phyloP scores from a whole-genome alignment of 495 filamentous ascomycete genomes.

The Aspergillus carlsbadensis region DNA sequence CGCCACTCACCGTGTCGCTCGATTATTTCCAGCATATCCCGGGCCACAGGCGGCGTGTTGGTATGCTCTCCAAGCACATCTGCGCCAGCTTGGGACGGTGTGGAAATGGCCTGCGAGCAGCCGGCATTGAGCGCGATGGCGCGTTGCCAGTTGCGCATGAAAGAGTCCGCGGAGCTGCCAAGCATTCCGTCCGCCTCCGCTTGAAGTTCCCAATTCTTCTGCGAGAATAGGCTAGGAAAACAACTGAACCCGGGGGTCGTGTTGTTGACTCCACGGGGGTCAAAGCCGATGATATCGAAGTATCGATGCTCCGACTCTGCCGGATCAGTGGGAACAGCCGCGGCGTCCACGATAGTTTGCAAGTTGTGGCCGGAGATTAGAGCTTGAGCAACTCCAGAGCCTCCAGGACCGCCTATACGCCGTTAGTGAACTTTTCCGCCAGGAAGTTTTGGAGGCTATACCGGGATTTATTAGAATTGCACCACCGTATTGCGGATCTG shows the following conservation, averaged over 20 bases:
- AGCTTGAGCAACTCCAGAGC: constrained; percentile 43
- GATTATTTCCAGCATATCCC: constrained; percentile 52
- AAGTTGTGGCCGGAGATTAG: constrained; percentile 35
- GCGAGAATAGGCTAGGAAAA: constrained; percentile 41
- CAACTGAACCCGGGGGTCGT: constrained; percentile 50
- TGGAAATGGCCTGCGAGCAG: constrained; percentile 33
- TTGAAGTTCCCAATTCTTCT: constrained; percentile 41
- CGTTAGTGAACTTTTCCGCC: constrained; percentile 11
- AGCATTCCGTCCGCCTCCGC: constrained; percentile 42
- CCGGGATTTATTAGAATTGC: constrained; percentile 48
- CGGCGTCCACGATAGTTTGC: constrained; percentile 43
- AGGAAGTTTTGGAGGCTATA: constrained; percentile 20
- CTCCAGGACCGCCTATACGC: constrained; percentile 50
- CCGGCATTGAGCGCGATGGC: constrained; percentile 41
- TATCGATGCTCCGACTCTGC: constrained; percentile 29
- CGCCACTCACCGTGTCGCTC: constrained; percentile 51
- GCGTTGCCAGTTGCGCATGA: constrained; percentile 50
- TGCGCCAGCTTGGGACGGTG: constrained; percentile 17
- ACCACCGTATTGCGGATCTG: constrained; percentile 46
- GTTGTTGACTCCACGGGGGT: constrained; percentile 54
- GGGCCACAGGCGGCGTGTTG: constrained; percentile 46
- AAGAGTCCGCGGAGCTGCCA: constrained; percentile 31
- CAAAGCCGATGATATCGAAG: constrained; percentile 58
- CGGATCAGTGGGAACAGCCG: constrained; percentile 19
- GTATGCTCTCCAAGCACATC: constrained; percentile 46